Percentiles rank a stretch among this genome's conserved stretches.
Conservation (phyloP, 1,139 yeast genomes). For the Candida mesenterica region DNA sequence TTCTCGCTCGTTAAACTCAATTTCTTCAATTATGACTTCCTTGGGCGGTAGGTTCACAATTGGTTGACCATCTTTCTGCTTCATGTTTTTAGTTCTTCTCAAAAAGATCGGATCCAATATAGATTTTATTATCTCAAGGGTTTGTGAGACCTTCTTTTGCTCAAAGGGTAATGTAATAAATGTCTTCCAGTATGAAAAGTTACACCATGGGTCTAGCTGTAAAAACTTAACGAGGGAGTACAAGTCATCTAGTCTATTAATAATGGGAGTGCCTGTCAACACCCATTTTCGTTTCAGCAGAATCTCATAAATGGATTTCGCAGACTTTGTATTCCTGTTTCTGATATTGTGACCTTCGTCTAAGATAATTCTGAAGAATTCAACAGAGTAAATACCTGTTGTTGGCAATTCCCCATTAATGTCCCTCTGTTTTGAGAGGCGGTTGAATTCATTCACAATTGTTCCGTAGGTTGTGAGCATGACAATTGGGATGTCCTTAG, state of each 20-base stretch:
- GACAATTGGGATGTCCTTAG: conserved; percentile 59
- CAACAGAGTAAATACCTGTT: conserved; percentile 66
- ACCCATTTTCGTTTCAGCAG: conserved; percentile 75
- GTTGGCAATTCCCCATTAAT: conserved; percentile 30
- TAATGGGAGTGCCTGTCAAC: conserved; percentile 92
- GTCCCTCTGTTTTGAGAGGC: conserved; percentile 32
- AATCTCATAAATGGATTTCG: conserved; percentile 73
- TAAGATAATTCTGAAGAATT: conserved; percentile 73
- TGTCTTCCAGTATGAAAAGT: conserved; percentile 84
- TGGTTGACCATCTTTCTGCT: conserved; percentile 67
- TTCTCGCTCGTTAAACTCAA: conserved; percentile 68
- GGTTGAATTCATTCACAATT: conserved; percentile 67
- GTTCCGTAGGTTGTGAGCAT: conserved; percentile 89
- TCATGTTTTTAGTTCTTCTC: conserved; percentile 86
- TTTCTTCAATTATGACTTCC: conserved; percentile 64
- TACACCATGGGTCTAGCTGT: conserved; percentile 84
- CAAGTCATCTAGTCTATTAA: conserved; percentile 83
- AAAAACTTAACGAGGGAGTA: conserved; percentile 76
- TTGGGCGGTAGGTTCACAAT: conserved; percentile 78
- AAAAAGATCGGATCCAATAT: conserved; percentile 80
- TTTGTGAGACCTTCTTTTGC: conserved; percentile 62
- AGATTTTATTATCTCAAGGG: conserved; percentile 80
- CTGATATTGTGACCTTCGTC: conserved; percentile 95
- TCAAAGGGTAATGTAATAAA: conserved; percentile 86
- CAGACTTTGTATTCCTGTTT: conserved; percentile 75